A percentile compares a stretch with the other conserved stretches of the same genome.
Conservation (phyloP, 257 asterid species). For the Echites panduratus region DNA sequence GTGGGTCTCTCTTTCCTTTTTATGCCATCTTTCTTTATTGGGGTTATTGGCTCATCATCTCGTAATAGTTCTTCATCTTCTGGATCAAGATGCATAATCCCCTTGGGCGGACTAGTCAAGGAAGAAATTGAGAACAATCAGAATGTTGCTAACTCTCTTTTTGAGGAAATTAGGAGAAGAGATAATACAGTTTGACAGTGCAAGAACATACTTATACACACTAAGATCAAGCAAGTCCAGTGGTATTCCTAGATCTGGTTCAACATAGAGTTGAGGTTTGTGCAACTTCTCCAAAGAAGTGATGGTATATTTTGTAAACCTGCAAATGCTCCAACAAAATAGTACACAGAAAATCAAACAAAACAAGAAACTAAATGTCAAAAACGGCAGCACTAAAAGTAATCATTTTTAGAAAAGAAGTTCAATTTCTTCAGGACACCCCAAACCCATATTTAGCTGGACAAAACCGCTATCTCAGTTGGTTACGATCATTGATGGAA, state of each 20-base stretch:
- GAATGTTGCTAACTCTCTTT: conserved; percentile 10
- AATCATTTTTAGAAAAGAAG: not conserved
- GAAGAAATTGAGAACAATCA: conserved; percentile 22
- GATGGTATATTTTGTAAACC: conserved; percentile 73
- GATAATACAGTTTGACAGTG: not conserved
- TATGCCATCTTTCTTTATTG: conserved; percentile 78
- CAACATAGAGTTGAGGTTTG: conserved; percentile 88
- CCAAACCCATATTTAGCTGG: not conserved
- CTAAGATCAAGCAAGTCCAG: conserved; percentile 96
- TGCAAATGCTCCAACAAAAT: conserved; percentile 28
- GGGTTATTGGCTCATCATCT: conserved; percentile 86
- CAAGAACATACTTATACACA: conserved; percentile 67
- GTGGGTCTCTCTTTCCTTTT: conserved; percentile 92
- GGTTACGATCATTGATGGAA: not conserved
- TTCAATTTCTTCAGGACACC: not conserved
- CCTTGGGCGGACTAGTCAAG: conserved; percentile 75
- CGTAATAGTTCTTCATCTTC: conserved; percentile 88
- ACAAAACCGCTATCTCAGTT: not conserved
- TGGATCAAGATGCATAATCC: conserved; percentile 64
- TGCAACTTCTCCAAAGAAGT: conserved; percentile 90
- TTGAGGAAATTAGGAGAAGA: too few species aligned
- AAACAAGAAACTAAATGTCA: not conserved
- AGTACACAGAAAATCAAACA: not conserved
- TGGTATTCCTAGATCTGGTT: conserved; percentile 96
- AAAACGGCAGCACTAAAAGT: not conserved